A percentile compares a stretch with the other conserved stretches of the same genome.
phyloP scores from a whole-genome alignment of 345 rosid genomes.

The Ailanthus altissimus region DNA sequence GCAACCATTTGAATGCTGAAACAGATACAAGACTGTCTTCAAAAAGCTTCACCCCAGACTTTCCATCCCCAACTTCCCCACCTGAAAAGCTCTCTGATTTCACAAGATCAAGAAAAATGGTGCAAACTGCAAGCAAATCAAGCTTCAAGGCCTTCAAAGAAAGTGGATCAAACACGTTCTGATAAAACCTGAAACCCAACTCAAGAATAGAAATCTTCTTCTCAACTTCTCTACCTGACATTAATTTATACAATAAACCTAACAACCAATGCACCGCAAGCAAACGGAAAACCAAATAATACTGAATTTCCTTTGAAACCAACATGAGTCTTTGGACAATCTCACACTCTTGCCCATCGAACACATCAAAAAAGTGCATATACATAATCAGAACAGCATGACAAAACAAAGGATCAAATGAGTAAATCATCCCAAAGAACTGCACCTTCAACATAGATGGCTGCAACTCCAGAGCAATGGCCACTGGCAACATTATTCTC shows the following conservation, averaged over 20 bases:
- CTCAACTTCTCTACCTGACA: slow-evolving; percentile 43
- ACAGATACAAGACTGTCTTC: slow-evolving; percentile 72
- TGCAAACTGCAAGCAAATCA: slow-evolving; percentile 77
- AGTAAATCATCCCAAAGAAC: slow-evolving; percentile 83
- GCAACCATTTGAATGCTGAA: slow-evolving; percentile 89
- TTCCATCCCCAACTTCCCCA: slow-evolving; percentile 37
- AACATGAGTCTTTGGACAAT: slow-evolving; percentile 64
- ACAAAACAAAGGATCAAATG: slow-evolving; percentile 73
- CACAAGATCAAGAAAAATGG: slow-evolving; percentile 45
- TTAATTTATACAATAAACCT: slow-evolving; percentile 60
- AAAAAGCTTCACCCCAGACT: slow-evolving; percentile 49
- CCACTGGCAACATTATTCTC: slow-evolving; percentile 79
- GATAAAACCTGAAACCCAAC: slow-evolving; percentile 70
- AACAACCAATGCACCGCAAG: slow-evolving; percentile 85
- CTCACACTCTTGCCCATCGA: slow-evolving; percentile 79
- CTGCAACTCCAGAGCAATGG: slow-evolving; percentile 75
- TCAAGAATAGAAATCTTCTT: slow-evolving; percentile 55
- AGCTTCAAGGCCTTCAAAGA: slow-evolving; percentile 84
- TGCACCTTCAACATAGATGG: slow-evolving; percentile 91
- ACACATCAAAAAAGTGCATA: slow-evolving; percentile 59
- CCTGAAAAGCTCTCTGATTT: slow-evolving; percentile 27
- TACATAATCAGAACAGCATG: slow-evolving; percentile 75
- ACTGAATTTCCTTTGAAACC: slow-evolving; percentile 69
- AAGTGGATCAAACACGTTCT: slow-evolving; percentile 87
- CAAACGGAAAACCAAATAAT: slow-evolving; percentile 68